Evolutionary conservation across 768 basidiomycete species (phyloP), one percentile per base, ranked within the genome.

Genomic region (Suillus occidentalis): DNA sequence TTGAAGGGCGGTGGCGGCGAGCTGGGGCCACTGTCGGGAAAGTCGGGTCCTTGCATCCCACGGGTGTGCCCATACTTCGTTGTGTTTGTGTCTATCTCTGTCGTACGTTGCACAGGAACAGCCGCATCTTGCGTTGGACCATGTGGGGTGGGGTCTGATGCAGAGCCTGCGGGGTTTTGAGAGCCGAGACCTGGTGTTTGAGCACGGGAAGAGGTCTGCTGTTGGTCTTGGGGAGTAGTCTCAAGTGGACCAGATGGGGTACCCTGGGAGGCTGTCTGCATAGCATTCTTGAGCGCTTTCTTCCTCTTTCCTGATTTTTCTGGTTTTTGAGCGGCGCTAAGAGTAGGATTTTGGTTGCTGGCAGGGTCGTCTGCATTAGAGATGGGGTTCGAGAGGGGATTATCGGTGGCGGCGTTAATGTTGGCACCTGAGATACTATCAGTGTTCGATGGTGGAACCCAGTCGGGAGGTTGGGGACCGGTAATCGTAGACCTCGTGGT

Each of bases 1-100:
- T 49, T 72, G 39, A 73, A 77, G 1, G 75, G 68, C 14, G 75
- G 75, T 6, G 76, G 75, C 9, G 75, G 75, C 12, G 71, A 58
- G 6, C 66, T 3, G 13, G 57, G 57, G 4, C 60, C 18, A n/a
- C 69, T 20, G 4, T 66, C 60, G 1, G 70, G 0, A 12, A 28
- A 59, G 25, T 59, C 58, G 6, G 40, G 0, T 2, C 37, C 58
- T 12, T 42, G 58, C 12, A 16, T 8, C 25, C 16, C 39, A 39
- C 22, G 22, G 22, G 16, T 4, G 14, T 57, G 56, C n/a, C 39
- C 39, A 2, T 40, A 25, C n/a, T 39, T 55, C 12, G 34, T n/a
- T 7, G 10, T 36, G 3, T 55, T 16, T 18, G 18, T 59, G 12
- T 59, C 58, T 22, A 59, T 28, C 39, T 7, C 58, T 0, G 18